Evolutionary conservation across 75 land plant species (phyloP), one percentile per base, ranked within the genome.

Genomic region (Pinus albicaulis): DNA sequence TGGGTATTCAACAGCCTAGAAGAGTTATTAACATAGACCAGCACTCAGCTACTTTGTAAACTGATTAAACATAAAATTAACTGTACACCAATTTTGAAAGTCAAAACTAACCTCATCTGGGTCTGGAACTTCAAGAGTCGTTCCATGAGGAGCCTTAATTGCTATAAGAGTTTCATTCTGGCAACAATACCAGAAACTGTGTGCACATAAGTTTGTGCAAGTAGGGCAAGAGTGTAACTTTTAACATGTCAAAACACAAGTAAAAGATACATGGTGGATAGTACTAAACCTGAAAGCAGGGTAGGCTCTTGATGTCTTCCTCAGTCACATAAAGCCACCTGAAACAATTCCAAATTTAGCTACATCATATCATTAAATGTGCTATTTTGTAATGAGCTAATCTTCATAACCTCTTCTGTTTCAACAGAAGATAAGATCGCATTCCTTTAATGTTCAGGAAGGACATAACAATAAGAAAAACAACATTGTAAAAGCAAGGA

Each of bases 301-400:
- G 92, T 66, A 96, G 69, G 55, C 81, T 78, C 78, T 92, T 93
- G 58, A 96, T 96, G 76, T 96, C 99, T 65, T 93, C 99, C 71
- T 92, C 94, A 44, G 94, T 93, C n/a, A 96, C 94, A 86, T 88
- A 96, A 53, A 96, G 91, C 99, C 94, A 93, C 89, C 99, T 96
- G 82, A 31, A 69, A 72, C 19, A 52, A 57, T 24, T 69, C 26
- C 31, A 68, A 57, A 19, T 26, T 48, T n/a, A 22, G 34, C 48
- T 10, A 68, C 22, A 68, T 3, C 8, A 41, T 66, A 36, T 28
- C 19, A 16, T 6, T 16, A 1, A 64, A 28, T 34, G 0, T 34
- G 41, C 19, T 64, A 31, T 16, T 64, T 34, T 17, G 3, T 16
- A 64, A 36, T 68, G 41, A 66, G 34, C 41, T 38, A 12, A 68